These are phyloP conservation scores for Penicillium sp. DNA, from an alignment of 2,329 filamentous ascomycete species.

Conservation along the genomic window DNA sequence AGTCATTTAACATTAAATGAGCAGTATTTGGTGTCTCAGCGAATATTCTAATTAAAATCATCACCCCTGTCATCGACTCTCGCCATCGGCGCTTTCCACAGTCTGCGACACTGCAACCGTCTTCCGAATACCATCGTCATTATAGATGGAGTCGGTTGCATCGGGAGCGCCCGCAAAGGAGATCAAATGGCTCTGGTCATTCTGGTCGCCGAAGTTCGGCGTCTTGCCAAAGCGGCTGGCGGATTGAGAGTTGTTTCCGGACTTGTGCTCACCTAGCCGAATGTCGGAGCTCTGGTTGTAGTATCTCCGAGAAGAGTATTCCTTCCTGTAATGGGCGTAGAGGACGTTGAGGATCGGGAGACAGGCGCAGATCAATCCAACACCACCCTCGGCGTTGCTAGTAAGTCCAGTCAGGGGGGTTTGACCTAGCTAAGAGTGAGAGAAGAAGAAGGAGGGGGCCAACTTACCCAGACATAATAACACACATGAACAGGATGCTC, in stretches of 20 bases:
- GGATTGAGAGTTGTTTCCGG: constrained; percentile 20
- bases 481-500: constrained; percentile 39
- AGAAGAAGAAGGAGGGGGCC: too few species aligned
- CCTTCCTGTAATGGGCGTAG: constrained; percentile 27
- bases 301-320: constrained; percentile 34
- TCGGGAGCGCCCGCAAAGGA: constrained; percentile 31
- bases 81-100: constrained; percentile 14
- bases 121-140: constrained; percentile 23
- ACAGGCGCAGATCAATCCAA: constrained; percentile 43
- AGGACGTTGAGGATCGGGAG: constrained; percentile 38
- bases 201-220: constrained; percentile 32
- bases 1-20: not conserved
- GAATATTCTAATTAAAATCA: not conserved
- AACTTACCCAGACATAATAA: constrained; percentile 44
- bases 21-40: not conserved
- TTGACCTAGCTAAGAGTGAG: not conserved
- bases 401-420: not conserved
- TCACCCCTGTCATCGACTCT: constrained; percentile 7
- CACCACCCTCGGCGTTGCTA: constrained; percentile 42
- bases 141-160: constrained; percentile 8
- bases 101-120: constrained; percentile 25
- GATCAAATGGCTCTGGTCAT: constrained; percentile 37
- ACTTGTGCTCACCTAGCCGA: constrained; percentile 32
- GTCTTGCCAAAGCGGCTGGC: constrained; percentile 19
- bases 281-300: constrained; percentile 30